Base-by-base conservation (phyloP, 768 basidiomycete genomes). In the Mrakia gelida region DNA sequence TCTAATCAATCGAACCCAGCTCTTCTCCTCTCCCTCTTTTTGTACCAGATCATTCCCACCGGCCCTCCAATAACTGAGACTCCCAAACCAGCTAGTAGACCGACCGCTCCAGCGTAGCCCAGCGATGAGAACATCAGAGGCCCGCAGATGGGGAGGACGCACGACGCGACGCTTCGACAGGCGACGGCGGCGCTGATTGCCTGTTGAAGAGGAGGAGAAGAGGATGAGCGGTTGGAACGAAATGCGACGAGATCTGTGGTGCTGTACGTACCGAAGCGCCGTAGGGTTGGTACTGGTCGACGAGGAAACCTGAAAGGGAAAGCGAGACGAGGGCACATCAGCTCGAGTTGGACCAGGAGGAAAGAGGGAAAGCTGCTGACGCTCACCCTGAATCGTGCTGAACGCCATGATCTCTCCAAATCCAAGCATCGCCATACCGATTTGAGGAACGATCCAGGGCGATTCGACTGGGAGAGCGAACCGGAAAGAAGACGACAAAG, bases 211-310 rank as follows among this genome's bases (percentile, higher is more conserved):
- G 10, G 8, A n/a, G 3, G 6, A 59, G 3, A 59, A 26, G 54
- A 21, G 26, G 18, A 2, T 23, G 6, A n/a, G 18, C 54, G 23
- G 54, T 26, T 56, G 26, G 23, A n/a, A 3, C 38, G 38, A 38
- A 18, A 56, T 2, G 21, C 21, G 59, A 13, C 0, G 59, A 28
- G n/a, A 11, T 7, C 0, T 2, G 28, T n/a, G 28, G 9, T 28
- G 26, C 28, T 59, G 18, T 59, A 10, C 1, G 26, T 59, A 59
- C 59, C 23, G 38, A 41, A 10, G 67, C 67, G 21, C 67, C 67
- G 38, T 23, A 70, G 23, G 67, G 67, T 70, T 70, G 67, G 23
- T 70, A 70, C 34, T 38, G 18, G 41, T 70, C 67, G 34, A 70
- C 67, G 38, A 70, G 67, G 26, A 70, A 70, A 16, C 67, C 67